Conservation (phyloP, 1,139 yeast species). For the Diutina sp. region DNA sequence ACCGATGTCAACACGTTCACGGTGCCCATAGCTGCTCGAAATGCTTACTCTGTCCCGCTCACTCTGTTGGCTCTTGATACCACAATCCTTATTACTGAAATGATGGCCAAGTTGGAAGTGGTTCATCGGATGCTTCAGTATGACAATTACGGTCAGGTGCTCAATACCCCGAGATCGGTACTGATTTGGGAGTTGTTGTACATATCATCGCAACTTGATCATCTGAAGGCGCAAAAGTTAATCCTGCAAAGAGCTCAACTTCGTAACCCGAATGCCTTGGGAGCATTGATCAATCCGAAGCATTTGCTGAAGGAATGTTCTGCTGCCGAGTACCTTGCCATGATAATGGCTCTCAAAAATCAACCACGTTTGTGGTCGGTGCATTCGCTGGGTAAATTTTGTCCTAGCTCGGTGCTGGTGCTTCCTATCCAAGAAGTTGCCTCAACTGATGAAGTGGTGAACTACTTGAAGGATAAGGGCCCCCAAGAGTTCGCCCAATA, state of each 20-base stretch:
- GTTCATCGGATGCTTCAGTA: slow-evolving; percentile 43
- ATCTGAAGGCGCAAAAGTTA: background rate
- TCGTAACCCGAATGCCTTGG: background rate
- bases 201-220: slow-evolving; percentile 7
- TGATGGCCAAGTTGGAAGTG: slow-evolving; percentile 1
- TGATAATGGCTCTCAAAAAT: background rate
- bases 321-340: background rate
- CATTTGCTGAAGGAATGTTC: background rate
- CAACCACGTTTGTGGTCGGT: slow-evolving; percentile 1
- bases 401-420: slow-evolving; percentile 34
- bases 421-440: slow-evolving; percentile 28
- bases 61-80: slow-evolving; percentile 17
- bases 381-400: slow-evolving; percentile 1
- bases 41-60: slow-evolving; percentile 16
- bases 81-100: slow-evolving; percentile 7
- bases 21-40: slow-evolving; percentile 24
- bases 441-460: slow-evolving; percentile 16
- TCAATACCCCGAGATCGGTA: slow-evolving; percentile 31
- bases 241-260: slow-evolving; percentile 10
- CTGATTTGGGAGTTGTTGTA: slow-evolving; percentile 36
- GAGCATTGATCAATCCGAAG: background rate
- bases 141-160: slow-evolving; percentile 23
- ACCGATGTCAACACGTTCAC: slow-evolving; percentile 24
- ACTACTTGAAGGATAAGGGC: slow-evolving; percentile 16
- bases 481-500: slow-evolving; percentile 13